Evolutionary conservation across 2,329 filamentous ascomycete genomes (phyloP), one percentile per base, ranked within the genome.

Genomic region (Rhexocercosporidium sp.): DNA sequence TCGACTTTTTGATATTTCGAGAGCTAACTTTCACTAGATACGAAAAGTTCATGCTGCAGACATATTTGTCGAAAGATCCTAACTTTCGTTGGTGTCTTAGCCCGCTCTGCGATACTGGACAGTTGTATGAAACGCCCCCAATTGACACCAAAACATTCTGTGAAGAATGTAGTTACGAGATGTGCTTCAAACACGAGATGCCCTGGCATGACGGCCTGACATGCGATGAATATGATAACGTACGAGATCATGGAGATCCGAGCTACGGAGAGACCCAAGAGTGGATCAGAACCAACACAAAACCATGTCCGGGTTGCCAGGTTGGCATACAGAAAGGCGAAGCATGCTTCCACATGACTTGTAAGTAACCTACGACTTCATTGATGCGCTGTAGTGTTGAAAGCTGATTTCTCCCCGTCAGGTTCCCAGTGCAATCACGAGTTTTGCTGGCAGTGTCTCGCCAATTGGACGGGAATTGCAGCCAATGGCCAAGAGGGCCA

Each of bases 371-470:
- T 31, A 37, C n/a, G 41, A 29, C 27, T 51, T 37, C n/a, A 14
- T 7, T 8, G 3, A 11, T 22, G 16, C 16, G 12, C 12, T 27
- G 1, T 37, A 16, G 20, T 53, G 16, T n/a, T 37, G 9, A 11
- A 53, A 37, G 47, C 14, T 46, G 34, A 63, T 16, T 22, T 31
- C 20, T 7, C 25, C 20, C 12, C 14, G 6, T 12, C 25, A 68
- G 66, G 66, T 20, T 59, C 62, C 5, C 59, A 66, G 47, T 69
- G 67, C 53, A 54, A 46, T 29, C 56, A 66, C 25, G 64, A 69
- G 37, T 69, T 69, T 27, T 69, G 67, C 39, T 69, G 67, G 67
- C 59, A 64, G 27, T 69, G 67, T 54, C 47, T 66, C 6, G 67
- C 61, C 16, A 34, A 54, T 27, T 69, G 67, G 67, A 11, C 37